Conservation (phyloP, 2,329 filamentous ascomycete genomes). For the Rhynchosporium secalis region DNA sequence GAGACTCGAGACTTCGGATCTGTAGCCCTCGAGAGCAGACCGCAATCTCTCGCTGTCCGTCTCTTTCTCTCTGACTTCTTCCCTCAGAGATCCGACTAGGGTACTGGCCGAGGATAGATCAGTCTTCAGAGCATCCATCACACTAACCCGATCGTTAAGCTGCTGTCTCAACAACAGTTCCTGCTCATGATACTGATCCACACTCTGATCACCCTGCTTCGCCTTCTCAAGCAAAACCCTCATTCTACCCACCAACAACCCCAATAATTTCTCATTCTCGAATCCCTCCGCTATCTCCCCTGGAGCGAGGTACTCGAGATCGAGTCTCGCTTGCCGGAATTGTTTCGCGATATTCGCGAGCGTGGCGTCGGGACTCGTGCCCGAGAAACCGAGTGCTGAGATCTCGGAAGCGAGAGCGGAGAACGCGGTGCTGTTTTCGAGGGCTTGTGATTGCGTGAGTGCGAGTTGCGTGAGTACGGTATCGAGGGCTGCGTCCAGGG, state of each 20-base stretch:
- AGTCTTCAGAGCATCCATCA: constrained; percentile 49
- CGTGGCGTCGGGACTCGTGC: constrained; percentile 44
- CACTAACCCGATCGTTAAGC: constrained; percentile 52
- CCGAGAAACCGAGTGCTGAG: constrained; percentile 52
- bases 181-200: constrained; percentile 61
- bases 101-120: constrained; percentile 41
- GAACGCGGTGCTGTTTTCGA: constrained; percentile 47
- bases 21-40: constrained; percentile 53
- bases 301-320: constrained; percentile 62
- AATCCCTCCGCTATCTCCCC: constrained; percentile 56
- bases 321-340: constrained; percentile 58
- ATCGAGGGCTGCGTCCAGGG: constrained; percentile 38
- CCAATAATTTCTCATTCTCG: constrained; percentile 52
- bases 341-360: constrained; percentile 49
- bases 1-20: constrained; percentile 54
- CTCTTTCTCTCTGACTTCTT: constrained; percentile 41
- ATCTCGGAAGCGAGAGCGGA: constrained; percentile 51
- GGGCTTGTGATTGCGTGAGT: constrained; percentile 35
- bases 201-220: constrained; percentile 51
- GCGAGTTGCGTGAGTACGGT: constrained; percentile 38
- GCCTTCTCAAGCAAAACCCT: constrained; percentile 49
- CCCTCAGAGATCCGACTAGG: constrained; percentile 23
- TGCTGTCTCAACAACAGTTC: constrained; percentile 58
- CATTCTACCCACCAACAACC: constrained; percentile 53
- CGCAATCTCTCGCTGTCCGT: constrained; percentile 52